Percentiles rank a stretch among this genome's conserved stretches.
These are phyloP conservation scores for Dactylellina parvicollis DNA, from an alignment of 2,329 filamentous ascomycete species.

Conservation along the genomic window DNA sequence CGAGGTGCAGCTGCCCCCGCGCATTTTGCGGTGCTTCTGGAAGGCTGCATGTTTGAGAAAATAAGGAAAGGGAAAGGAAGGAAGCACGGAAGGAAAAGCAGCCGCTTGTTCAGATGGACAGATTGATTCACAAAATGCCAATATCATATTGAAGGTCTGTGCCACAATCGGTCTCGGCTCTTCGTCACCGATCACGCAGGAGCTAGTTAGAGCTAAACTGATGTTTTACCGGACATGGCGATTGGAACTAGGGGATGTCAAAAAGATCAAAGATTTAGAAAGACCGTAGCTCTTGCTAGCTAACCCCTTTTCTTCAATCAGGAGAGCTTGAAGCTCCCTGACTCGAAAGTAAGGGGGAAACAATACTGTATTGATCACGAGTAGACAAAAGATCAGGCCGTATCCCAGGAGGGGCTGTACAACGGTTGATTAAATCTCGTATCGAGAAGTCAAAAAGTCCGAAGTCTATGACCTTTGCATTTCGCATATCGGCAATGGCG, in stretches of 20 bases:
- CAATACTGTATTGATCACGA: background rate
- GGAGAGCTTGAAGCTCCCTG: slow-evolving; percentile 15
- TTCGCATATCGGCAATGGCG: slow-evolving; percentile 16
- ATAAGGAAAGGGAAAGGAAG: slow-evolving; percentile 3
- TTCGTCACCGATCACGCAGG: slow-evolving; percentile 8
- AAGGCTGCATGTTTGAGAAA: slow-evolving; percentile 48
- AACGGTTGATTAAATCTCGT: slow-evolving; percentile 4
- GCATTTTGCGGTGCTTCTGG: slow-evolving; percentile 49
- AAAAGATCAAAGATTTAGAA: slow-evolving; percentile 17
- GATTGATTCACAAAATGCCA: slow-evolving; percentile 2
- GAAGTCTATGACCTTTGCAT: slow-evolving; percentile 11
- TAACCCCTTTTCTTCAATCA: slow-evolving; percentile 31
- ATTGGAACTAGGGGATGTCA: too few relatives aligned
- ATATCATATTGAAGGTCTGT: slow-evolving; percentile 43
- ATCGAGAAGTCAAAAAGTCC: slow-evolving; percentile 9
- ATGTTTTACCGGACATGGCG: background rate
- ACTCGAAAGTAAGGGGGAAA: slow-evolving; percentile 19
- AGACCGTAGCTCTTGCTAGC: slow-evolving; percentile 3
- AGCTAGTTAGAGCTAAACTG: slow-evolving; percentile 5
- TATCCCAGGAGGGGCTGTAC: slow-evolving; percentile 32
- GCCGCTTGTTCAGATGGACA: background rate
- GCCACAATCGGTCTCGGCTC: slow-evolving; percentile 31
- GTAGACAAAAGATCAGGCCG: slow-evolving; percentile 10
- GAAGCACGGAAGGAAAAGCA: background rate
- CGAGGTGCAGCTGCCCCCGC: slow-evolving; percentile 47